These are phyloP conservation scores for Gossypium bickii DNA, from an alignment of 345 rosid species.

Conservation along the genomic window DNA sequence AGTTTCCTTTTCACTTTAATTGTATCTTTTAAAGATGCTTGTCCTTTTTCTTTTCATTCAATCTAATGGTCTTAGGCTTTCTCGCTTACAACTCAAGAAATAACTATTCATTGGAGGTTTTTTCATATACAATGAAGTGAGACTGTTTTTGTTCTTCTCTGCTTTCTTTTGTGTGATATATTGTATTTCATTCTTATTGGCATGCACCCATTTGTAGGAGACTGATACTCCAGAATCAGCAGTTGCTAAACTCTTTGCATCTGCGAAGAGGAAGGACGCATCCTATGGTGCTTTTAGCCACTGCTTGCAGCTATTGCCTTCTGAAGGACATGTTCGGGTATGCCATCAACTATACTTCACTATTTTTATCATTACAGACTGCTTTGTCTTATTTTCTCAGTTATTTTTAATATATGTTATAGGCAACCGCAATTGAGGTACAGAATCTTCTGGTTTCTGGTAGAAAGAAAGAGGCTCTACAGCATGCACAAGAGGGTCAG, in stretches of 20 bases:
- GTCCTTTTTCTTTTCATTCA: neutral
- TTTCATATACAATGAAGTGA: neutral
- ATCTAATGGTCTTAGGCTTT: neutral
- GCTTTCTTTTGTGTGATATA: neutral
- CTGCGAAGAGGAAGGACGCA: slow-evolving; percentile 53
- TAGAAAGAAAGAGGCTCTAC: slow-evolving; percentile 76
- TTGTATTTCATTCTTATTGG: slow-evolving; percentile 9
- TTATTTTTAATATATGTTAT: slow-evolving; percentile 19
- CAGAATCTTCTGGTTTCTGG: slow-evolving; percentile 96
- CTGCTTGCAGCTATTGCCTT: slow-evolving; percentile 80
- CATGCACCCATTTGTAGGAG: slow-evolving; percentile 45
- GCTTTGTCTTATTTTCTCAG: slow-evolving; percentile 15
- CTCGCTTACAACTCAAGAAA: neutral
- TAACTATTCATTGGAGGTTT: neutral
- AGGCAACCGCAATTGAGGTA: slow-evolving; percentile 92
- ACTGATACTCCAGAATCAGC: slow-evolving; percentile 86
- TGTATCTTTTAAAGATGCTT: neutral
- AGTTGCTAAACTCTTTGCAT: slow-evolving; percentile 89
- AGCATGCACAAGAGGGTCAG: slow-evolving; percentile 86
- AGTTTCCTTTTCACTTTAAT: neutral
- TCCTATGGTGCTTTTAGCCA: slow-evolving; percentile 54
- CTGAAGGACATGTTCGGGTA: slow-evolving; percentile 86
- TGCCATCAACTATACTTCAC: slow-evolving; percentile 6
- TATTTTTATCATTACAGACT: neutral
- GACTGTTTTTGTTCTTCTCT: neutral